A percentile compares a stretch with the other conserved stretches of the same genome.
phyloP scores from a whole-genome alignment of 257 asterid genomes.

The Penstemon eatonii region DNA sequence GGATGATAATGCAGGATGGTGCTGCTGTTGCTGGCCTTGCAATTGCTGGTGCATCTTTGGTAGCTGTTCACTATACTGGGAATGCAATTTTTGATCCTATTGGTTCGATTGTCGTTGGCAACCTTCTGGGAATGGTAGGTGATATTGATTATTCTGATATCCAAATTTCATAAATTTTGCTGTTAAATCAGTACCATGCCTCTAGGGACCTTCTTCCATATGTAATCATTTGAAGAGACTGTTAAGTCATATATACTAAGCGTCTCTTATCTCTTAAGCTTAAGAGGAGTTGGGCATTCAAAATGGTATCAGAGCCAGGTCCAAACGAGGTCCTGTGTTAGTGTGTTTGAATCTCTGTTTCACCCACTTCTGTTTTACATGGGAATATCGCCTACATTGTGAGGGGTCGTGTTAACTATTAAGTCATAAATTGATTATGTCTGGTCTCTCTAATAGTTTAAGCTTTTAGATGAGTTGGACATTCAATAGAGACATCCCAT shows the following conservation, averaged over 20 bases:
- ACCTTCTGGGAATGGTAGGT: slow-evolving; percentile 93
- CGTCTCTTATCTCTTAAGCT: too few species aligned
- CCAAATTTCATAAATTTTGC: slow-evolving; percentile 3
- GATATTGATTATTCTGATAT: slow-evolving; percentile 24
- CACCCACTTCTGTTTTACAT: too few species aligned
- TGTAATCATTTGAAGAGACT: slow-evolving; percentile 2
- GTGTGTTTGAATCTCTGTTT: too few species aligned
- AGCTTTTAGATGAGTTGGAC: too few species aligned
- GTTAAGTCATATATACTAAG: background rate
- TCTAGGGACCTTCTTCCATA: slow-evolving; percentile 4
- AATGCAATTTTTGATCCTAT: slow-evolving; percentile 93
- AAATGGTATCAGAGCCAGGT: too few species aligned
- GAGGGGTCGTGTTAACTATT: too few species aligned
- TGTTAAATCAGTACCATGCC: background rate
- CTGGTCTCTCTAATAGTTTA: too few species aligned
- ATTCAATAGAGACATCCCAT: background rate
- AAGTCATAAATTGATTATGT: too few species aligned
- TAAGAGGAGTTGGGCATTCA: too few species aligned
- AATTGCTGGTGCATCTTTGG: slow-evolving; percentile 93
- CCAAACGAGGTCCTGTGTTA: too few species aligned
- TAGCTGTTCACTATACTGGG: slow-evolving; percentile 90
- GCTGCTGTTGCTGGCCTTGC: slow-evolving; percentile 98
- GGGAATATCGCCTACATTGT: too few species aligned
- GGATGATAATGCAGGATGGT: slow-evolving; percentile 65
- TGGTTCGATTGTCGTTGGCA: slow-evolving; percentile 92